These are phyloP conservation scores for Echium plantagineum DNA, from an alignment of 257 asterid genomes.

Conservation along the genomic window DNA sequence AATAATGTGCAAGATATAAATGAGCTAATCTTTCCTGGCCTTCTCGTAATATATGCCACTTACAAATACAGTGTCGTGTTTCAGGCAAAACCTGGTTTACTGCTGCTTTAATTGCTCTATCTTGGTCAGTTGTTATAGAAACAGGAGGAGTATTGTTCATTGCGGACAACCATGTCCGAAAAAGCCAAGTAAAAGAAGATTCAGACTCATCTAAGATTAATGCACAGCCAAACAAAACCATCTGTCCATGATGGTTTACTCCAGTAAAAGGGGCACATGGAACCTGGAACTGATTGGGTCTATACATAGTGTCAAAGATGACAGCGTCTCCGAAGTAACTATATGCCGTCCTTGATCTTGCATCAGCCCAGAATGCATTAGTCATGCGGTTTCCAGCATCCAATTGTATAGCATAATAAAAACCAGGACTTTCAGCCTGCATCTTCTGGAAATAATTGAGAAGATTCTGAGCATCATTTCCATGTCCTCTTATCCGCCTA, in stretches of 20 bases:
- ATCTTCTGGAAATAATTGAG: constrained; percentile 61
- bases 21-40: constrained; percentile 80
- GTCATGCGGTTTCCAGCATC: constrained; percentile 62
- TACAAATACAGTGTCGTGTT: constrained; percentile 75
- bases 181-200: constrained; percentile 66
- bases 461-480: constrained; percentile 68
- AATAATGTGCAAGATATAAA: constrained; percentile 50
- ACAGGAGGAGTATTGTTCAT: constrained; percentile 55
- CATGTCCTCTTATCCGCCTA: constrained; percentile 50
- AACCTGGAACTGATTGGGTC: constrained; percentile 72
- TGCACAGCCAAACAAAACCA: constrained; percentile 70
- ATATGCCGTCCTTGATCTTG: constrained; percentile 64
- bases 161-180: constrained; percentile 63
- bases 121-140: constrained; percentile 76
- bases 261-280: constrained; percentile 86
- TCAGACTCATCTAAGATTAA: constrained; percentile 73
- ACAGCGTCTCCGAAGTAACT: constrained; percentile 70
- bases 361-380: constrained; percentile 81
- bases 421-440: constrained; percentile 77
- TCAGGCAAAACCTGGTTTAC: constrained; percentile 52
- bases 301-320: constrained; percentile 60
- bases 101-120: constrained; percentile 67
- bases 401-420: constrained; percentile 69
- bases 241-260: constrained; percentile 66
- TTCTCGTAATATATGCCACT: constrained; percentile 77